Evolutionary conservation across 345 rosid genomes (phyloP).

Genomic region (Passiflora organensis): DNA sequence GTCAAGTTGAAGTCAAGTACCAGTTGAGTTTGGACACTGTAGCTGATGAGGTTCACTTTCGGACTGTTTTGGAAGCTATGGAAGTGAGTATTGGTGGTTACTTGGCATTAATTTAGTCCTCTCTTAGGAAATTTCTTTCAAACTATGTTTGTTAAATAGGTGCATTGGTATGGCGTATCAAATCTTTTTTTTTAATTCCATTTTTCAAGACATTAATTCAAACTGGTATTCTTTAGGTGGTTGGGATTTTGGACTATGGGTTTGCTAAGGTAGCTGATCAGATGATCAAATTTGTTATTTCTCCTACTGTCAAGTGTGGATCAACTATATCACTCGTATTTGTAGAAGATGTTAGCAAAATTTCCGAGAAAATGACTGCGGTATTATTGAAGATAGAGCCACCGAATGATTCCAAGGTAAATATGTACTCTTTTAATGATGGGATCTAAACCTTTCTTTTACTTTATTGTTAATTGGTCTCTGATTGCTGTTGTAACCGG

Average conservation of each 20-base stretch:
- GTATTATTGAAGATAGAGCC: slow-evolving; percentile 48
- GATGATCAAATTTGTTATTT: slow-evolving; percentile 72
- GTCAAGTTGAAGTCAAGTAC: slow-evolving; percentile 50
- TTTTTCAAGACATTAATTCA: slow-evolving; percentile 1
- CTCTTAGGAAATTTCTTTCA: neutral
- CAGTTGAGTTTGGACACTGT: slow-evolving; percentile 39
- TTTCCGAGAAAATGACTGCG: slow-evolving; percentile 41
- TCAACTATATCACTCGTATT: slow-evolving; percentile 43
- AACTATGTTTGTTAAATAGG: too few species aligned
- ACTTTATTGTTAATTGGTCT: neutral
- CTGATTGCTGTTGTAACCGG: neutral
- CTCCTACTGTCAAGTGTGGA: slow-evolving; percentile 59
- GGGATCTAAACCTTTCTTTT: slow-evolving; percentile 6
- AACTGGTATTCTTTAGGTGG: slow-evolving; percentile 44
- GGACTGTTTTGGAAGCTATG: slow-evolving; percentile 66
- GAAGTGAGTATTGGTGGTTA: slow-evolving; percentile 46
- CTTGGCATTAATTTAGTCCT: neutral
- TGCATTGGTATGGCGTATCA: too few species aligned
- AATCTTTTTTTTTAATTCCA: neutral
- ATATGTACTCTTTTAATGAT: neutral
- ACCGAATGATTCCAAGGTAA: slow-evolving; percentile 49
- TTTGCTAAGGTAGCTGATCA: slow-evolving; percentile 84
- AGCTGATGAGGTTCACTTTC: slow-evolving; percentile 47
- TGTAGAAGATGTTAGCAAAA: slow-evolving; percentile 46
- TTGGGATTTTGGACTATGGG: slow-evolving; percentile 80